A percentile compares a stretch with the other conserved stretches of the same genome.
Conservation (phyloP, 768 basidiomycete genomes). For the Tylopilus felleus region DNA sequence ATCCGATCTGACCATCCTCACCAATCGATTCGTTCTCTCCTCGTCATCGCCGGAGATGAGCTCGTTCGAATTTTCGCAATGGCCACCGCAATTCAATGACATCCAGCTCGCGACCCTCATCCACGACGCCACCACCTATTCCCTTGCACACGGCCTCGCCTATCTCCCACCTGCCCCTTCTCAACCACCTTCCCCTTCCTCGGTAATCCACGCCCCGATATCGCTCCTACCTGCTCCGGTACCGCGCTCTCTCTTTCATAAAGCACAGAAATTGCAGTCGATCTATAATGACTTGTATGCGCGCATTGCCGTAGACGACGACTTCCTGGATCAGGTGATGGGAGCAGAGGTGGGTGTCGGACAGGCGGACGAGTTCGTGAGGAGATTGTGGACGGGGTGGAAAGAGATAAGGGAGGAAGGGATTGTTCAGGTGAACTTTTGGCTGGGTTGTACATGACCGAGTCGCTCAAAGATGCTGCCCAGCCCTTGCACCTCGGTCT, state of each 20-base stretch:
- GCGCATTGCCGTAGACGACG: constrained; percentile 70
- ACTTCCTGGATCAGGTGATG: constrained; percentile 82
- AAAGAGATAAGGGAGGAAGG: constrained; percentile 67
- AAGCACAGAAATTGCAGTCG: constrained; percentile 64
- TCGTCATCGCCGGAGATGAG: constrained; percentile 14
- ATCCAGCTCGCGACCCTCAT: constrained; percentile 58
- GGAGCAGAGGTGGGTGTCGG: constrained; percentile 74
- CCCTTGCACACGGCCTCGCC: constrained; percentile 80
- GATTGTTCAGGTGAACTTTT: constrained; percentile 44
- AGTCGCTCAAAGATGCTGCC: constrained; percentile 4
- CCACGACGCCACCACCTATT: constrained; percentile 71
- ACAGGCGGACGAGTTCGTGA: constrained; percentile 82
- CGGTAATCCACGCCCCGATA: constrained; percentile 89
- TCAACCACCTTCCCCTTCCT: constrained; percentile 52
- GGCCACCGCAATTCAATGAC: constrained; percentile 72
- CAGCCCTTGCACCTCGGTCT: constrained; percentile 85
- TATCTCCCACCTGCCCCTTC: constrained; percentile 60
- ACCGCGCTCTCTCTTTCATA: constrained; percentile 66
- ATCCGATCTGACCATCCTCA: neutral
- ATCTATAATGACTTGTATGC: constrained; percentile 86
- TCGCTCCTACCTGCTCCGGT: constrained; percentile 86
- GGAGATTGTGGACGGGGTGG: constrained; percentile 85
- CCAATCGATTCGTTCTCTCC: too few relatives aligned
- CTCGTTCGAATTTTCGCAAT: constrained; percentile 50
- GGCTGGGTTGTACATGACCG: neutral